phyloP scores from a whole-genome alignment of 345 rosid species.

The Syzygium aromaticum region DNA sequence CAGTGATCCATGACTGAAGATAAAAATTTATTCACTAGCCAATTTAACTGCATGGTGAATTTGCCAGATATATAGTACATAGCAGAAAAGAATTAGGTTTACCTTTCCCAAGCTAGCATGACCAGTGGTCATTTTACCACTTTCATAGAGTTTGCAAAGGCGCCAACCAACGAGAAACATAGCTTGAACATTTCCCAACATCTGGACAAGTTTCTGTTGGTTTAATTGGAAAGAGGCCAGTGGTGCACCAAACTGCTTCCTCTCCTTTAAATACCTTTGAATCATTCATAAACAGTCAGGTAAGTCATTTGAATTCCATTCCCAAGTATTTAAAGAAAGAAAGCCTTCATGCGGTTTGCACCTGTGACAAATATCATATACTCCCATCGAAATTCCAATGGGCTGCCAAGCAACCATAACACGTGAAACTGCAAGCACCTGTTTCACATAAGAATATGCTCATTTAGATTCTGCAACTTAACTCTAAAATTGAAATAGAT shows the following conservation, averaged over 20 bases:
- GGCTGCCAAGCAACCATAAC: conserved; percentile 98
- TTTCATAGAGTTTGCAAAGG: conserved; percentile 82
- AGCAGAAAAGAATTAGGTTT: not conserved
- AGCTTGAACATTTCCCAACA: conserved; percentile 87
- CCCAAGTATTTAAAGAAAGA: not conserved
- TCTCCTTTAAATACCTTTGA: conserved; percentile 74
- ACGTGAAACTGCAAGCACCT: conserved; percentile 95
- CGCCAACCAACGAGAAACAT: conserved; percentile 96
- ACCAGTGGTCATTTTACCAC: conserved; percentile 82
- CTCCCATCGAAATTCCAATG: conserved; percentile 88
- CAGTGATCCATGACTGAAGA: conserved; percentile 74
- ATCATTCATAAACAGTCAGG: not conserved
- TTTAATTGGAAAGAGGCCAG: conserved; percentile 87
- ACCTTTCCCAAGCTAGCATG: conserved; percentile 99
- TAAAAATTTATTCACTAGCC: not conserved
- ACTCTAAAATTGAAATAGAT: not conserved
- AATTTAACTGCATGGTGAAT: not conserved
- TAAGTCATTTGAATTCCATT: not conserved
- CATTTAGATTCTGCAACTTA: not conserved
- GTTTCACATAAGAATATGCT: not conserved
- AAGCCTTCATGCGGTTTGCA: conserved; percentile 3
- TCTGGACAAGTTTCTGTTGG: conserved; percentile 86
- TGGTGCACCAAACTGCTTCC: conserved; percentile 97
- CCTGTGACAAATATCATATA: conserved; percentile 97
- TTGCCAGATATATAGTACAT: not conserved